These are phyloP conservation scores for Chlamydomonas applanata DNA, from an alignment of 139 green algal genomes.

Conservation along the genomic window DNA sequence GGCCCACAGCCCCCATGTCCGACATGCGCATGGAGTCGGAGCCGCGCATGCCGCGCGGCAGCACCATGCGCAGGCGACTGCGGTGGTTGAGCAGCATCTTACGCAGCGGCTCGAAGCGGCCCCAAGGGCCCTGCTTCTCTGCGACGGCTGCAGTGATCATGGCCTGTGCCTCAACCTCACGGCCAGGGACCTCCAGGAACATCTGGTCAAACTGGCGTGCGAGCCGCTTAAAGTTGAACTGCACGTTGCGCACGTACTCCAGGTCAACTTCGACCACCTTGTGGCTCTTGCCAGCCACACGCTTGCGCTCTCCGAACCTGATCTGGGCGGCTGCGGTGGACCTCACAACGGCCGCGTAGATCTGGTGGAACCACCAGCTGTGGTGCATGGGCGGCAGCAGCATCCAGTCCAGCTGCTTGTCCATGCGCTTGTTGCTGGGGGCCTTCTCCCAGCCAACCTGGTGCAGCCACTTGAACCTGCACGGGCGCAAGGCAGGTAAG, in stretches of 20 bases:
- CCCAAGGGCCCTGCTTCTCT: no score
- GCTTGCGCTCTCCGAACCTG: no score
- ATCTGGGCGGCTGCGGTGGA: not conserved
- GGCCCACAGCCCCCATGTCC: no score
- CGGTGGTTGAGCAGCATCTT: not conserved
- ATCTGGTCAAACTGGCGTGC: not conserved
- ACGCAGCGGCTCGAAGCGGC: no score
- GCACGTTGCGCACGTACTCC: not conserved
- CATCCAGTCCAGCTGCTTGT: constrained; percentile 9
- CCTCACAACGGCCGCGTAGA: not conserved
- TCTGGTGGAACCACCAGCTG: constrained; percentile 12
- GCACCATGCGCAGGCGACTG: not conserved
- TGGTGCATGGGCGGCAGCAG: constrained; percentile 8
- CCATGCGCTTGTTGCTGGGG: constrained; percentile 7
- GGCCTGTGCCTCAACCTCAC: no score
- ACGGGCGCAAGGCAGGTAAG: no score
- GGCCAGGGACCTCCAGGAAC: not conserved
- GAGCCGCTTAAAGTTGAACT: constrained; percentile 12
- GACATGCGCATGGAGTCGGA: not conserved
- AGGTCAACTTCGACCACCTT: not conserved
- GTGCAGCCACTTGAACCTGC: no score
- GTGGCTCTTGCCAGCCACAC: not conserved
- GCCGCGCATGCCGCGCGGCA: not conserved
- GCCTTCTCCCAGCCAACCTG: no score
- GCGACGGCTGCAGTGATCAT: no score